Conservation (phyloP, 1,284 basidiomycete genomes). For the Porogramme epimiltina region DNA sequence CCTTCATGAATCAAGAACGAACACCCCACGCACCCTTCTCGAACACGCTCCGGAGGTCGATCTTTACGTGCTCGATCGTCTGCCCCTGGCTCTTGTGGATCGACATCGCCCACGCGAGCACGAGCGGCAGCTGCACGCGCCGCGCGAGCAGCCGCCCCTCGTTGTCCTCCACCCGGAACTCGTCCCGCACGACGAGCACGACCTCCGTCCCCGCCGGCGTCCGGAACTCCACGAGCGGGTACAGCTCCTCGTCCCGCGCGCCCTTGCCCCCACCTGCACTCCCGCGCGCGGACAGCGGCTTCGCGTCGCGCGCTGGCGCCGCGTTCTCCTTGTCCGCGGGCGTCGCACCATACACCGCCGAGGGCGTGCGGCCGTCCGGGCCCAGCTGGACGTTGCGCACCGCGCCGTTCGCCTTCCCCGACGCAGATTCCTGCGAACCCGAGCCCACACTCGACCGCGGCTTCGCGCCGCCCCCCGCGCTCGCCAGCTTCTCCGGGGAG, state of each 20-base stretch:
- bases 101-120: conserved; percentile 92
- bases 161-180: conserved; percentile 48
- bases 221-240: conserved; percentile 80
- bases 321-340: conserved; percentile 34
- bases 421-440: conserved; percentile 20
- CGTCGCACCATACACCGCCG: conserved; percentile 11
- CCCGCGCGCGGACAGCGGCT: conserved; percentile 21
- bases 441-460: not conserved
- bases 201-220: conserved; percentile 66
- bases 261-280: conserved; percentile 7
- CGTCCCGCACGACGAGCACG: conserved; percentile 46
- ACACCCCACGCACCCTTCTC: conserved; percentile 71
- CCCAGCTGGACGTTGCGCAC: conserved; percentile 34
- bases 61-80: conserved; percentile 83
- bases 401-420: conserved; percentile 28
- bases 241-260: conserved; percentile 42
- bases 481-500: conserved; percentile 22
- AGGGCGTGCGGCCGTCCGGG: conserved; percentile 37
- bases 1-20: not conserved
- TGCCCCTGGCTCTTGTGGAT: conserved; percentile 96
- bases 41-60: conserved; percentile 81
- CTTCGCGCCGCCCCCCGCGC: not conserved
- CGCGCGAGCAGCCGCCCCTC: conserved; percentile 40
- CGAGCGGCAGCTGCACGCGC: conserved; percentile 73
- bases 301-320: conserved; percentile 1